Evolutionary conservation across 495 filamentous ascomycete genomes (phyloP), one percentile per base, ranked within the genome.

Genomic region (Talaromyces proteolyticus): DNA sequence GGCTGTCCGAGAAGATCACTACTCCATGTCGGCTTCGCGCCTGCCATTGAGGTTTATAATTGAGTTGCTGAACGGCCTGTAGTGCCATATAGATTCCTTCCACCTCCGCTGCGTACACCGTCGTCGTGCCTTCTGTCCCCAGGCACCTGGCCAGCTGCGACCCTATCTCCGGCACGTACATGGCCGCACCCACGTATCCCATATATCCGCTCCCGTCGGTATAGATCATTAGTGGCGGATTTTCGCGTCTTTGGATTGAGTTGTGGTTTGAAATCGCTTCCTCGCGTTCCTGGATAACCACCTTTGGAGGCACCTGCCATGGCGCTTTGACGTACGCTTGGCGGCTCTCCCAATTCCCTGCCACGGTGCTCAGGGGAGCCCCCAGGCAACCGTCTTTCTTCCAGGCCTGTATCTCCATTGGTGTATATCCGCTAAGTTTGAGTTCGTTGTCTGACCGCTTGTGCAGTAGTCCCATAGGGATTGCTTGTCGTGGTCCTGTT

Each of bases 281-380:
- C 21, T 57, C 48, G 25, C 54, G 23, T 21, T 54, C 40, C 41
- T 54, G 54, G n/a, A n/a, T n/a, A 23, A 44, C 22, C 8, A 60
- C 51, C 22, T 44, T 17, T 43, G 54, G 54, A 49, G 36, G 44
- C 14, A 21, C 48, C 14, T 50, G 50, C 56, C 48, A 61, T 39
- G 53, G 56, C 42, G 26, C 16, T 19, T 25, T 44, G 44, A 56
- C 42, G 51, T 47, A 58, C 42, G 53, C 55, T 17, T 54, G 17
- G 17, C 55, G 47, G 11, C 47, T 61, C 48, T 59, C 53, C 54
- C 54, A 54, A n/a, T 24, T n/a, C 0, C 46, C 36, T 39, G 40
- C 44, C 24, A 55, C 1, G 25, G 46, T 14, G 18, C 18, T 29
- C 34, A 19, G 50, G 50, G 46, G 53, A 52, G 44, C 44, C 16